phyloP scores from a whole-genome alignment of 805 yeast species.

The Sungouiella blattae region DNA sequence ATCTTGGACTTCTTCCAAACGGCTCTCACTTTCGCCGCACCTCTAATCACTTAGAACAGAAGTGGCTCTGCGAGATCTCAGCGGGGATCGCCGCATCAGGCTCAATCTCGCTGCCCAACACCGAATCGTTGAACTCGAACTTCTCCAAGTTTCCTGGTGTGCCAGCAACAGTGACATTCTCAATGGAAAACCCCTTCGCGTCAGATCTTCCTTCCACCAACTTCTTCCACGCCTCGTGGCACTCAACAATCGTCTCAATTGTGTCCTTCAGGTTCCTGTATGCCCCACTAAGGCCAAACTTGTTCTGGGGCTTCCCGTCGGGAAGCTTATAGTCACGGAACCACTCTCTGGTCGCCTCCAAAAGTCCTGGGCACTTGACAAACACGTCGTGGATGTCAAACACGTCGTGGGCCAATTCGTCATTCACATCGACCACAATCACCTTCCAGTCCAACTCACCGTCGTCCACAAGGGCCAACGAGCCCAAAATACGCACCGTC shows the following conservation, averaged over 20 bases:
- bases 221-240: conserved; percentile 79
- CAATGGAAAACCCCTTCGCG: conserved; percentile 14
- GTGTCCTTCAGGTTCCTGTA: conserved; percentile 87
- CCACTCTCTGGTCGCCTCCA: conserved; percentile 96
- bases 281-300: conserved; percentile 94
- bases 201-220: conserved; percentile 60
- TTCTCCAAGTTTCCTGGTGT: conserved; percentile 6
- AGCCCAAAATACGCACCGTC: conserved; percentile 89
- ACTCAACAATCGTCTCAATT: conserved; percentile 75
- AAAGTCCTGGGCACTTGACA: conserved; percentile 83
- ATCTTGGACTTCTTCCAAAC: no score
- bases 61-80: conserved; percentile 9
- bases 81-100: conserved; percentile 13
- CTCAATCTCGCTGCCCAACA: conserved; percentile 9
- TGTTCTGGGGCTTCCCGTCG: conserved; percentile 95
- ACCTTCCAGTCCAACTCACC: conserved; percentile 93
- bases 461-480: conserved; percentile 91
- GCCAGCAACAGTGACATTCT: conserved; percentile 8
- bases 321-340: conserved; percentile 97
- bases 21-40: no score
- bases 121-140: conserved; percentile 12
- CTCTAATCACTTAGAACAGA: conserved; percentile 1
- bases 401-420: conserved; percentile 83
- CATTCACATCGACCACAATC: conserved; percentile 77
- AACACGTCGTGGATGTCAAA: conserved; percentile 90